Percentiles rank a stretch among this genome's conserved stretches.
phyloP scores from a whole-genome alignment of 2,329 filamentous ascomycete genomes.

The Aureobasidium lini region DNA sequence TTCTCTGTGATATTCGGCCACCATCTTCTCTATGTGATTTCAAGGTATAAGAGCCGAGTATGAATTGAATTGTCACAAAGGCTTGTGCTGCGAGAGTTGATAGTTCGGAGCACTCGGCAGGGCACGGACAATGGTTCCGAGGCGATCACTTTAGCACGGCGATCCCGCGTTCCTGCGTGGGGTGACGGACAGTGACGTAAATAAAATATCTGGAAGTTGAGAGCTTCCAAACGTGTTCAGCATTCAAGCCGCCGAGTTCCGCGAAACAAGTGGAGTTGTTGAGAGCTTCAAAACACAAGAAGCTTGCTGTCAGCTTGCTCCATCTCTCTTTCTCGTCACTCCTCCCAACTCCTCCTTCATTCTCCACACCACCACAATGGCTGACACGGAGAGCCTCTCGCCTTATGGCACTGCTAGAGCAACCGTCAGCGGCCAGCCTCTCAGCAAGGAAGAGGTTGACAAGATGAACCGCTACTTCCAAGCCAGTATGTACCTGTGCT shows the following conservation, averaged over 20 bases:
- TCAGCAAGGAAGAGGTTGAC: constrained; percentile 58
- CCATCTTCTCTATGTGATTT: too few relatives aligned
- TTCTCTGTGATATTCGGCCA: too few relatives aligned
- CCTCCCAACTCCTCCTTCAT: neutral
- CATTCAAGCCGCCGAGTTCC: constrained; percentile 4
- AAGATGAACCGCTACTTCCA: constrained; percentile 67
- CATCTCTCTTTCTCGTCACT: neutral
- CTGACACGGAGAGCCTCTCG: constrained; percentile 8
- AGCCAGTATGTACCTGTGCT: constrained; percentile 64
- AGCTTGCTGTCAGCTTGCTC: neutral
- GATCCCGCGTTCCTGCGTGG: neutral
- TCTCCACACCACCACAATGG: neutral
- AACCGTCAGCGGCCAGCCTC: constrained; percentile 40
- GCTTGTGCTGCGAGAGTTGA: neutral
- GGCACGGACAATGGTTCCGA: neutral
- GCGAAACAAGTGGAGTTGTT: neutral
- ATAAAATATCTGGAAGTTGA: neutral
- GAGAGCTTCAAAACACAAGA: constrained; percentile 4
- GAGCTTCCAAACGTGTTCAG: neutral
- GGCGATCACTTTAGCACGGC: neutral
- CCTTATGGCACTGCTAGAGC: constrained; percentile 17
- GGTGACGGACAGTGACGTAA: constrained; percentile 1
- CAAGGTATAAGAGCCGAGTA: too few relatives aligned
- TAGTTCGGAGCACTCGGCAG: neutral
- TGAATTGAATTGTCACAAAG: neutral